Conservation (phyloP, 2,329 filamentous ascomycete species). For the Capronia americana region DNA sequence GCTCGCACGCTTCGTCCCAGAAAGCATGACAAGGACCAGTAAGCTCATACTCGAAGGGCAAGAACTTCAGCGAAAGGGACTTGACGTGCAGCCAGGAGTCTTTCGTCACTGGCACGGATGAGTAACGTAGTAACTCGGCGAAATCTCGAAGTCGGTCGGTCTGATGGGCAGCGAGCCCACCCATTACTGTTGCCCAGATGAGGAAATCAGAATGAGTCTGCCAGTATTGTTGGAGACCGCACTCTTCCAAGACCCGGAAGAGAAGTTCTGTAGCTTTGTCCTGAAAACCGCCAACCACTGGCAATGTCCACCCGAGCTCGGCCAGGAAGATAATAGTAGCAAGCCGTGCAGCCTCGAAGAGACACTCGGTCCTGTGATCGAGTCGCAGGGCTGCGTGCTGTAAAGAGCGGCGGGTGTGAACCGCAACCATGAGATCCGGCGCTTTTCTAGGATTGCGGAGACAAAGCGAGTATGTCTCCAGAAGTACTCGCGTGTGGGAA, state of each 20-base stretch:
- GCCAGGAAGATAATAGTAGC: conserved; percentile 14
- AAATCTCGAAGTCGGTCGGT: neutral
- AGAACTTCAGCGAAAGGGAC: conserved; percentile 7
- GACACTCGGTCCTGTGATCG: neutral
- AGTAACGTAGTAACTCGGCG: neutral
- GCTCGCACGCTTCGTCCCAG: conserved; percentile 14
- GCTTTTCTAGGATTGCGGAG: conserved; percentile 10
- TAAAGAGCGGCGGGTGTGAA: conserved; percentile 15
- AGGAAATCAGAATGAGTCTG: conserved; percentile 15
- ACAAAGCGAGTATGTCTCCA: conserved; percentile 11
- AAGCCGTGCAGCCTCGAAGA: conserved; percentile 12
- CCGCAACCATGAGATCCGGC: conserved; percentile 12
- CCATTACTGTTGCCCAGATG: conserved; percentile 11
- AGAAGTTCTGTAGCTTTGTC: conserved; percentile 12
- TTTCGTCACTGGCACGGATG: neutral
- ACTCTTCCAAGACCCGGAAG: conserved; percentile 5
- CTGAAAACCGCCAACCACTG: conserved; percentile 14
- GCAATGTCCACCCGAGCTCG: conserved; percentile 11
- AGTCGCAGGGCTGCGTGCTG: conserved; percentile 9
- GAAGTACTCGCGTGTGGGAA: conserved; percentile 3
- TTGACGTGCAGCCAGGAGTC: conserved; percentile 12
- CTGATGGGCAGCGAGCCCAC: conserved; percentile 14
- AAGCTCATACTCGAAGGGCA: conserved; percentile 17
- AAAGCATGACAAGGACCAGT: conserved; percentile 12
- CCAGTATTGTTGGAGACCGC: neutral